phyloP scores from a whole-genome alignment of 2,329 filamentous ascomycete species.

The Phyllosticta paracitricarpa region DNA sequence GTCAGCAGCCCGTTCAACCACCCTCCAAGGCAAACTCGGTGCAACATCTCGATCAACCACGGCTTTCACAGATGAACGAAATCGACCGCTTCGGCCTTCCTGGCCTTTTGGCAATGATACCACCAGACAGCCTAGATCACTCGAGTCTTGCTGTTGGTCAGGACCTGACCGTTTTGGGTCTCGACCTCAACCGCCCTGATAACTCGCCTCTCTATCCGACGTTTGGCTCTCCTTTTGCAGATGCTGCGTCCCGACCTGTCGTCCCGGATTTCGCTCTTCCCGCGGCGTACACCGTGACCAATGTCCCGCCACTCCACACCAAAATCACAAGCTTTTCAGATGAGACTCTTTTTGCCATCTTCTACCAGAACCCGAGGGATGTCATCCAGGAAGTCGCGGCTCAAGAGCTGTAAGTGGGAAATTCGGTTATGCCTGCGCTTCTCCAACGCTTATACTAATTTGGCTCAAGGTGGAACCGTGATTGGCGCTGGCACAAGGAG shows the following conservation, averaged over 20 bases:
- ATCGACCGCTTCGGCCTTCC: slow-evolving; percentile 50
- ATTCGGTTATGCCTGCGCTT: background rate
- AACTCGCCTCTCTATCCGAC: slow-evolving; percentile 51
- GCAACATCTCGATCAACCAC: slow-evolving; percentile 24
- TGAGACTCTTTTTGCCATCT: slow-evolving; percentile 60
- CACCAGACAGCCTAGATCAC: slow-evolving; percentile 42
- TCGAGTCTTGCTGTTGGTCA: slow-evolving; percentile 49
- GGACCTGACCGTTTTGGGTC: slow-evolving; percentile 52
- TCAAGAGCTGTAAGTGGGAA: slow-evolving; percentile 43
- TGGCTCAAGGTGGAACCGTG: slow-evolving; percentile 28
- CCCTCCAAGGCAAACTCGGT: slow-evolving; percentile 1
- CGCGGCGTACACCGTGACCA: slow-evolving; percentile 54
- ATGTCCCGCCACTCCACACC: slow-evolving; percentile 51
- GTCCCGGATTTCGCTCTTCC: slow-evolving; percentile 54
- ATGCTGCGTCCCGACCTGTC: slow-evolving; percentile 46
- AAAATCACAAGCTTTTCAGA: slow-evolving; percentile 51
- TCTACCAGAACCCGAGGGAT: slow-evolving; percentile 58
- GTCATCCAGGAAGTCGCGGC: slow-evolving; percentile 57
- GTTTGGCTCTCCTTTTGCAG: slow-evolving; percentile 54
- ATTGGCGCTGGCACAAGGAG: slow-evolving; percentile 47
- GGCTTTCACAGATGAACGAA: slow-evolving; percentile 48
- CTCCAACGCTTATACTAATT: background rate
- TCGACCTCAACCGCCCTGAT: slow-evolving; percentile 53
- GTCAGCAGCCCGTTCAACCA: slow-evolving; percentile 7
- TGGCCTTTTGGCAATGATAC: slow-evolving; percentile 49